Percentiles rank a stretch among this genome's conserved stretches.
These are phyloP conservation scores for Colletotrichum paranaense DNA, from an alignment of 2,329 filamentous ascomycete species.

Conservation along the genomic window DNA sequence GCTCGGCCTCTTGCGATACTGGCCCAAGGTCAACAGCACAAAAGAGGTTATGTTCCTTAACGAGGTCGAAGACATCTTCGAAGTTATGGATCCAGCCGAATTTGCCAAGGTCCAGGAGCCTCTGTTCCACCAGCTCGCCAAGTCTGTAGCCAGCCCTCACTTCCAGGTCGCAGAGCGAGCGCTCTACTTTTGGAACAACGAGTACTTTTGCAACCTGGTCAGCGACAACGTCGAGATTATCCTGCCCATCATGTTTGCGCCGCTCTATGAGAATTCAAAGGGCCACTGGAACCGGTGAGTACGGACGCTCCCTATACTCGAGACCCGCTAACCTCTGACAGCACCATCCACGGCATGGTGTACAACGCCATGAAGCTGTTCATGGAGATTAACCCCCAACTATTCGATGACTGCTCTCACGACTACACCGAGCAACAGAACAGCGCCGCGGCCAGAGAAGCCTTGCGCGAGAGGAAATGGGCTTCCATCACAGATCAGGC, in stretches of 20 bases:
- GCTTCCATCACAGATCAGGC: constrained; percentile 86
- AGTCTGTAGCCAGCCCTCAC: constrained; percentile 97
- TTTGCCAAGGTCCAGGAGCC: constrained; percentile 99
- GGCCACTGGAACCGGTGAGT: constrained; percentile 97
- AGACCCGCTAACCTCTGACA: constrained; percentile 55
- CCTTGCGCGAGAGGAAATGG: constrained; percentile 88
- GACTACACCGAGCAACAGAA: constrained; percentile 98
- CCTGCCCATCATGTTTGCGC: constrained; percentile 98
- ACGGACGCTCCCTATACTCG: background rate
- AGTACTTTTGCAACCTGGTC: constrained; percentile 99
- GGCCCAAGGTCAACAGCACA: constrained; percentile 99
- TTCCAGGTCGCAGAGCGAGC: constrained; percentile 98
- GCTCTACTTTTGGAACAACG: constrained; percentile 99
- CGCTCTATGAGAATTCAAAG: constrained; percentile 98
- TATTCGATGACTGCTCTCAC: constrained; percentile 98
- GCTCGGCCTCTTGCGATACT: constrained; percentile 92
- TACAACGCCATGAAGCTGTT: constrained; percentile 99
- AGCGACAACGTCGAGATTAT: constrained; percentile 99
- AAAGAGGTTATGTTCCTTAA: constrained; percentile 99
- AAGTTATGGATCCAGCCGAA: constrained; percentile 98
- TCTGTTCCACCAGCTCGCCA: constrained; percentile 95
- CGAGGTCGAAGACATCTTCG: constrained; percentile 99
- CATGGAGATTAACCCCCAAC: constrained; percentile 99
- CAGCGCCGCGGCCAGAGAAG: constrained; percentile 85
- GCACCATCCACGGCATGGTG: constrained; percentile 99